These are phyloP conservation scores for Sugiyamaella japonica DNA, from an alignment of 1,139 yeast genomes.

Conservation along the genomic window DNA sequence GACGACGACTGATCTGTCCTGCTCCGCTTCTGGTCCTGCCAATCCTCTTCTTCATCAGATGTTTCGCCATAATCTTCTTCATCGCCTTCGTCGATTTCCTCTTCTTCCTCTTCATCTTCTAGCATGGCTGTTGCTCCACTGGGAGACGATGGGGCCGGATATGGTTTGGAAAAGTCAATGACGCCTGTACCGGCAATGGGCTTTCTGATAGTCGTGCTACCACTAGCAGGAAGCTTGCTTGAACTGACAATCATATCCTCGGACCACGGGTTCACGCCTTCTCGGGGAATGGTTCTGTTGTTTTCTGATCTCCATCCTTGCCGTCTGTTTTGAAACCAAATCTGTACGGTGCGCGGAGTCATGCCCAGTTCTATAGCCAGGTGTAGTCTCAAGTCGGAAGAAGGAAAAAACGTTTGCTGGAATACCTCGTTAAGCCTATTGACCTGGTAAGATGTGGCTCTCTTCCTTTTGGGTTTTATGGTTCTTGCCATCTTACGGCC, in stretches of 20 bases:
- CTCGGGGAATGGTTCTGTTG: constrained; percentile 34
- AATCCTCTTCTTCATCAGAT: constrained; percentile 10
- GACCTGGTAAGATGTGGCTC: constrained; percentile 42
- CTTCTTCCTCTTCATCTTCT: constrained; percentile 16
- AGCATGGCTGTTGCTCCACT: background rate
- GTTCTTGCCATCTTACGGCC: background rate
- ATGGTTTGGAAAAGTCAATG: constrained; percentile 19
- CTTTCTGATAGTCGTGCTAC: constrained; percentile 4
- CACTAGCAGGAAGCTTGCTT: constrained; percentile 2
- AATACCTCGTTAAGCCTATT: constrained; percentile 39
- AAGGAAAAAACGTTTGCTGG: constrained; percentile 42
- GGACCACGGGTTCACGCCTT: constrained; percentile 19
- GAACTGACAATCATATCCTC: constrained; percentile 6
- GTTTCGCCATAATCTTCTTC: constrained; percentile 11
- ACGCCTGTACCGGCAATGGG: constrained; percentile 21
- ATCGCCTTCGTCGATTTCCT: constrained; percentile 19
- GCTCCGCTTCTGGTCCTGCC: background rate
- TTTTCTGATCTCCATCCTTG: constrained; percentile 43
- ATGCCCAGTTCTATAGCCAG: constrained; percentile 43
- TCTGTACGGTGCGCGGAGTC: constrained; percentile 44
- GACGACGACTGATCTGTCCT: background rate
- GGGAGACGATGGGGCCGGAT: background rate
- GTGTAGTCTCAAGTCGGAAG: constrained; percentile 40
- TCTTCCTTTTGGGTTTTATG: constrained; percentile 40
- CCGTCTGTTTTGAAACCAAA: constrained; percentile 44